Conservation (phyloP, 257 asterid genomes). For the Rauvolfia tetraphylla region DNA sequence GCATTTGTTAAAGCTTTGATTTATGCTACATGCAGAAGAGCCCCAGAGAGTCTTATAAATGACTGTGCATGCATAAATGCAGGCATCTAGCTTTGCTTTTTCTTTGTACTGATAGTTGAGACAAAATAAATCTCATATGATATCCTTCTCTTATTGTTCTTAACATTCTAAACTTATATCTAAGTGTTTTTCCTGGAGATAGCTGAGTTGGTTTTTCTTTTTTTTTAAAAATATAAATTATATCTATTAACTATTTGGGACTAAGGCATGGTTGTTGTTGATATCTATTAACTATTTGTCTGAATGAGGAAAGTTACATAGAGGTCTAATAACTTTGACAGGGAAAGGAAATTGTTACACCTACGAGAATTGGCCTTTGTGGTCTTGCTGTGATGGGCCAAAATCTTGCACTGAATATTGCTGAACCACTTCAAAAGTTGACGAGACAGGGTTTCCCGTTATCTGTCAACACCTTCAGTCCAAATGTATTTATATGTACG, state of each 20-base stretch:
- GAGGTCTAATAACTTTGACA: slow-evolving; percentile 4
- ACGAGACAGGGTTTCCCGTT: too few species aligned
- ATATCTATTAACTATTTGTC: background rate
- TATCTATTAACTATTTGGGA: too few species aligned
- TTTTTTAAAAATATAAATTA: too few species aligned
- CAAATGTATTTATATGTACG: too few species aligned
- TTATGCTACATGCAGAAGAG: background rate
- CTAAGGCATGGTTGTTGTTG: too few species aligned
- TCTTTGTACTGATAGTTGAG: background rate
- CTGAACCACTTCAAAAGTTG: slow-evolving; percentile 93
- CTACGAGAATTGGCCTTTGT: slow-evolving; percentile 91
- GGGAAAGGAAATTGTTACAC: slow-evolving; percentile 50
- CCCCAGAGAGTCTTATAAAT: background rate
- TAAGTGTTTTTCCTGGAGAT: background rate
- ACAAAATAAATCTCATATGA: background rate
- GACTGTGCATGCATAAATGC: background rate
- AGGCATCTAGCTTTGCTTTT: background rate
- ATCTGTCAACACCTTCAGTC: too few species aligned
- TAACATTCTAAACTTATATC: background rate
- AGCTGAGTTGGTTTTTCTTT: background rate
- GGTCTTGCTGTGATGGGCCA: slow-evolving; percentile 99
- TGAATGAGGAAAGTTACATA: background rate
- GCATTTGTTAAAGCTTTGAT: background rate
- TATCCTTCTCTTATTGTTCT: background rate
- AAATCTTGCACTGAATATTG: slow-evolving; percentile 94